Evolutionary conservation across 2,329 filamentous ascomycete genomes (phyloP), one percentile per base, ranked within the genome.

Genomic region (Exophiala sideris): DNA sequence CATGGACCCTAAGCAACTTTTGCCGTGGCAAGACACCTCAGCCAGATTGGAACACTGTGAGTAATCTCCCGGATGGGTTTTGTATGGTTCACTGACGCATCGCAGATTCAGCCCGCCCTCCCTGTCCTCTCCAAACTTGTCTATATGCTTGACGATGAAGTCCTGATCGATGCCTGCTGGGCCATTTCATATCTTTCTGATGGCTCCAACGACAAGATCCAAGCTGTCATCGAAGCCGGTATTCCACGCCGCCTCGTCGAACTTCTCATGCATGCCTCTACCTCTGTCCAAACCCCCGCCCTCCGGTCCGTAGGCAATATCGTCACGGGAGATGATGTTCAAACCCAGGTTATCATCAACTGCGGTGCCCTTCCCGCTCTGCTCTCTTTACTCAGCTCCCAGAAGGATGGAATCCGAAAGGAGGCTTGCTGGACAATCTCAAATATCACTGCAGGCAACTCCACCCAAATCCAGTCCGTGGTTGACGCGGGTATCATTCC

Each of bases 351-450:
- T 63, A 96, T 99, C 73, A 99, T 99, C 75, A 99, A 99, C 83
- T 96, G 91, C 66, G 92, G 94, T 57, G 87, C 94, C 63, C 82
- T 99, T 44, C 86, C 91, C 39, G 95, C 91, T 62, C 83, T 99
- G n/a, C 79, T 97, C 48, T 94, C 91, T 34, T 85, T 99, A 14
- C 79, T 99, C 60, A 92, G 91, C 80, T 97, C 92, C 34, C 94
- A 89, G 68, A 99, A 99, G 82, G 94, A 99, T 68, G 94, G 94
- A 21, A 99, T 99, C 64, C 90, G 94, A 63, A 99, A 99, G 81
- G 94, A 99, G 75, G 94, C 94, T 24, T 99, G 94, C 84, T 99
- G 94, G 94, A 99, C 94, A 47, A 99, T 99, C 66, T 96, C 91
- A 70, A 99, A 99, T 81, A 89, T 99, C 68, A 99, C 94, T 32